Conservation (phyloP, 2,329 filamentous ascomycete species). For the Colletotrichum gigasporum region DNA sequence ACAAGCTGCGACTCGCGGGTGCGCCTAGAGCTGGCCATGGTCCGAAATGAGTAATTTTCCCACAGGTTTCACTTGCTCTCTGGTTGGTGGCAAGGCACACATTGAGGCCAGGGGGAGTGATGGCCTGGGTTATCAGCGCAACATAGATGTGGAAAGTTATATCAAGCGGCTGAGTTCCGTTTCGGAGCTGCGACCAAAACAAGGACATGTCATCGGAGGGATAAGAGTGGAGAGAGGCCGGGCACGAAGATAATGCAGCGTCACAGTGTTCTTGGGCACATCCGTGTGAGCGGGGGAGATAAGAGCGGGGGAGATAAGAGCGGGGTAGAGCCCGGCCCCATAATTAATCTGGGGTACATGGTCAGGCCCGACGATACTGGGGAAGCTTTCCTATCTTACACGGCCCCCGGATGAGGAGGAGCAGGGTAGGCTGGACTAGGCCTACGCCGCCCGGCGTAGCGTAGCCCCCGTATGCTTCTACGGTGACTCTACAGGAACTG, state of each 20-base stretch:
- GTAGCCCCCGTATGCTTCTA: not conserved
- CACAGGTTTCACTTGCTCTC: not conserved
- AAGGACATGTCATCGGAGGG: not conserved
- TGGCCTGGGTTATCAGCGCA: not conserved
- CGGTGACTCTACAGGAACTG: not conserved
- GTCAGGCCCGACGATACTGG: slow-evolving; percentile 6
- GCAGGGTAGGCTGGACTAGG: not conserved
- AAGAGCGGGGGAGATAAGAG: slow-evolving; percentile 11
- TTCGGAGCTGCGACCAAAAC: not conserved
- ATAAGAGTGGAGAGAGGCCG: not conserved
- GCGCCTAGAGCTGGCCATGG: not conserved
- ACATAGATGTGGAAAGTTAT: not conserved
- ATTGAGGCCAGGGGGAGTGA: not conserved
- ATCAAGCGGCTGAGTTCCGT: not conserved
- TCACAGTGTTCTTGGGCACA: too few relatives aligned
- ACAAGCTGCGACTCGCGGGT: not conserved
- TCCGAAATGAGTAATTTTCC: not conserved
- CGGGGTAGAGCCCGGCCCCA: not conserved
- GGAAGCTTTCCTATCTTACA: slow-evolving; percentile 16
- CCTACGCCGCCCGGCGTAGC: too few relatives aligned
- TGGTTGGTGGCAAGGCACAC: not conserved
- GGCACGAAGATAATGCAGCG: not conserved
- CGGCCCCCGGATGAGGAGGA: not conserved
- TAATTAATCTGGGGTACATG: slow-evolving; percentile 12
- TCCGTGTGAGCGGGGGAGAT: not conserved